A percentile compares a stretch with the other conserved stretches of the same genome.
Conservation (phyloP, 768 basidiomycete species). For the Tulasnella sp. region DNA sequence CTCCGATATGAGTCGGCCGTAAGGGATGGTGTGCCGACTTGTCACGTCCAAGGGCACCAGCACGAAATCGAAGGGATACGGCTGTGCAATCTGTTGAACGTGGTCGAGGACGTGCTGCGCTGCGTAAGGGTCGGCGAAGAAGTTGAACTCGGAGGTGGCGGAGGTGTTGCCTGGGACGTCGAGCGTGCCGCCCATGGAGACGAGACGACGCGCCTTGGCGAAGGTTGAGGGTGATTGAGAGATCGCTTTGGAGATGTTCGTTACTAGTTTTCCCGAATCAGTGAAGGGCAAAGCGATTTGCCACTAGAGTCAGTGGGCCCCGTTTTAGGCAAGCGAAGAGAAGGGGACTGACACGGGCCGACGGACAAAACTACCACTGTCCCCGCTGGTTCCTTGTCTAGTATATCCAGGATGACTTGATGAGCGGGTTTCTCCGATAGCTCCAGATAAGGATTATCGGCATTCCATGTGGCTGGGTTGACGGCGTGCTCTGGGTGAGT, state of each 20-base stretch:
- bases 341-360: conserved; percentile 20
- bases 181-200: conserved; percentile 36
- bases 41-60: conserved; percentile 34
- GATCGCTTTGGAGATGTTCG: conserved; percentile 31
- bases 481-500: conserved; percentile 23
- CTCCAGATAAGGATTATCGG: not conserved
- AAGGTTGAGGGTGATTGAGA: conserved; percentile 26
- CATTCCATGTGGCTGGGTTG: not conserved
- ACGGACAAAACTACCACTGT: conserved; percentile 21
- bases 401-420: conserved; percentile 19
- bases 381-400: conserved; percentile 13
- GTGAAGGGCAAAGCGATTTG: not conserved
- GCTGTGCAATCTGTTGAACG: conserved; percentile 17
- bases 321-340: too few species aligned
- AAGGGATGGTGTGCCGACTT: conserved; percentile 30
- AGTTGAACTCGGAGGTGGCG: conserved; percentile 33
- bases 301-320: not conserved
- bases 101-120: conserved; percentile 26
- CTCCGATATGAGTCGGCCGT: conserved; percentile 24
- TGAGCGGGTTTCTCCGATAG: conserved; percentile 10
- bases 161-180: conserved; percentile 36
- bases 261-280: conserved; percentile 24
- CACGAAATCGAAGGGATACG: conserved; percentile 18
- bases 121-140: conserved; percentile 30
- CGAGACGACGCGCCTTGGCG: conserved; percentile 21